These are phyloP conservation scores for Lindgomyces ingoldianus DNA, from an alignment of 495 filamentous ascomycete genomes.

Conservation along the genomic window DNA sequence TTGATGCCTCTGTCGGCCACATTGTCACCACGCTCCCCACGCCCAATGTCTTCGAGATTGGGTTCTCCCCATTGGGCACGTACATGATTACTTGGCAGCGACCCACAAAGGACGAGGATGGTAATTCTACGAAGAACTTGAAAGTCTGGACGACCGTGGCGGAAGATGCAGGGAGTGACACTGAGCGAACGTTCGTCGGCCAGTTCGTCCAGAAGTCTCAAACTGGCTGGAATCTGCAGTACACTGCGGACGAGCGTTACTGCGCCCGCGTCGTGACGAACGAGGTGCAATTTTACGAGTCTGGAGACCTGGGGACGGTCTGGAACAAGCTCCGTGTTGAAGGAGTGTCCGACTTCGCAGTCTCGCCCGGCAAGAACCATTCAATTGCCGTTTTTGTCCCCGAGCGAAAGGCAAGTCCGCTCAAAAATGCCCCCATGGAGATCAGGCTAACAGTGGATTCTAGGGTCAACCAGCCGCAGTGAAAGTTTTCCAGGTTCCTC, in stretches of 20 bases:
- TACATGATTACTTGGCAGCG: slow-evolving; percentile 97
- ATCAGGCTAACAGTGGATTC: background rate
- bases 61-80: slow-evolving; percentile 88
- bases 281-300: slow-evolving; percentile 95
- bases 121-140: slow-evolving; percentile 89
- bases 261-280: slow-evolving; percentile 95
- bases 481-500: slow-evolving; percentile 89
- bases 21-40: slow-evolving; percentile 72
- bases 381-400: slow-evolving; percentile 91
- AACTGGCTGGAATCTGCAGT: slow-evolving; percentile 97
- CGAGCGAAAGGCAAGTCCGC: slow-evolving; percentile 76
- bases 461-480: slow-evolving; percentile 89
- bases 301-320: slow-evolving; percentile 75
- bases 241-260: slow-evolving; percentile 85
- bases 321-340: slow-evolving; percentile 95
- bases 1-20: slow-evolving; percentile 79
- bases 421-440: background rate
- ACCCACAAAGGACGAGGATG: slow-evolving; percentile 85
- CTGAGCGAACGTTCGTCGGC: slow-evolving; percentile 73
- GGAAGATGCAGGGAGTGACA: slow-evolving; percentile 47
- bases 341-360: slow-evolving; percentile 84
- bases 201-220: slow-evolving; percentile 92
- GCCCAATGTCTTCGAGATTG: slow-evolving; percentile 85
- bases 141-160: slow-evolving; percentile 89
- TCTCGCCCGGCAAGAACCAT: slow-evolving; percentile 84